Conservation (phyloP, 2,329 filamentous ascomycete genomes). For the Colletotrichum lentis region DNA sequence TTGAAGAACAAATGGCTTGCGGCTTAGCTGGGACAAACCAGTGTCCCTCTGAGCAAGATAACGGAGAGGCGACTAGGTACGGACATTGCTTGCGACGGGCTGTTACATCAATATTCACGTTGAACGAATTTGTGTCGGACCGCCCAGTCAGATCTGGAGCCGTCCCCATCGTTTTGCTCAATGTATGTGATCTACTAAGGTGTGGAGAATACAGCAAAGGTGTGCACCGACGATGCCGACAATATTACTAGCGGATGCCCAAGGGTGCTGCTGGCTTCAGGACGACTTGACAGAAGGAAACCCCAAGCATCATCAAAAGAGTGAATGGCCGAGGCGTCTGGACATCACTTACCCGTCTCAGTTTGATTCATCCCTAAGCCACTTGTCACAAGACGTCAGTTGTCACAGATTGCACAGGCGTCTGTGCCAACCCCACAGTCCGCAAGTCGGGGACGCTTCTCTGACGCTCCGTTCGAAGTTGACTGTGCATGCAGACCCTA, state of each 20-base stretch:
- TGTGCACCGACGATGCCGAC: neutral
- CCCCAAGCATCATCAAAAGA: too few species aligned
- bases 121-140: neutral
- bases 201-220: neutral
- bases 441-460: neutral
- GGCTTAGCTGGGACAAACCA: neutral
- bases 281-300: neutral
- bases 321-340: neutral
- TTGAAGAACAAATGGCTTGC: neutral
- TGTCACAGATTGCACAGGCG: conserved; percentile 25
- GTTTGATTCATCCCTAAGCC: conserved; percentile 31
- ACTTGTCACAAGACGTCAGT: conserved; percentile 36
- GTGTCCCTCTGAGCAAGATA: neutral
- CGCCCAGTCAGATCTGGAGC: neutral
- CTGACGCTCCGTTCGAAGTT: neutral
- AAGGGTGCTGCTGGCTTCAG: neutral
- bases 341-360: conserved; percentile 16
- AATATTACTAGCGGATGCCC: neutral
- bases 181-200: conserved; percentile 6
- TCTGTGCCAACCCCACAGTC: conserved; percentile 12
- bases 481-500: neutral
- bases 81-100: neutral
- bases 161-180: neutral
- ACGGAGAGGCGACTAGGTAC: neutral
- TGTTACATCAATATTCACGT: neutral